Evolutionary conservation across 2,329 filamentous ascomycete genomes (phyloP), one percentile per base, ranked within the genome.

Genomic region (Sclerotinia subarctica): DNA sequence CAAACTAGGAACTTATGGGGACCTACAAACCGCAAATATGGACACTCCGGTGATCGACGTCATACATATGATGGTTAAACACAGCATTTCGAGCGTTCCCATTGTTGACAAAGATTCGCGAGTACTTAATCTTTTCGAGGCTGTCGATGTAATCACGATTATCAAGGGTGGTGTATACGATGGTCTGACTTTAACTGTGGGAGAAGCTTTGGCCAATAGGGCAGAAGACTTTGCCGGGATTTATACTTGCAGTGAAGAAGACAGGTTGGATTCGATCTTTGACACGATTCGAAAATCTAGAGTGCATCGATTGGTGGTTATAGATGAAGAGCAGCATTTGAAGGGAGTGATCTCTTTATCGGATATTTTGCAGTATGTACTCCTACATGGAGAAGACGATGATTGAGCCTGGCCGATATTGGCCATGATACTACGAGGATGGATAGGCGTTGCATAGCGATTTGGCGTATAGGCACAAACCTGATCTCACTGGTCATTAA

Each of bases 41-140:
- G 87, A 90, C 74, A 95, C 90, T 64, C 90, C 93, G 0, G 95
- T 99, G 53, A 91, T 99, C 74, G 93, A 97, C 73, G 93, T 96
- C 42, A 96, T 99, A 70, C 92, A 97, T 77, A 85, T 92, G 79
- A 90, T 99, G 83, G 95, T 99, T 64, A 89, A 93, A 79, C 86
- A 91, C 79, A 97, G 93, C 79, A 98, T 99, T 75, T 97, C 93
- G 53, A 96, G 93, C 75, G 91, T 99, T 47, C 95, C 95, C 13
- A 95, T 99, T 68, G 82, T 99, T 67, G 95, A 98, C 75, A 85
- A 86, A 60, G 87, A 93, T 49, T 83, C 85, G 74, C 82, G 87
- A 79, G 88, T 99, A 0, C 87, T 98, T 71, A 99, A 99, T 76
- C 93, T 98, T 15, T 99, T 99, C 76, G 96, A 99, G 81, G 92